Evolutionary conservation across 257 asterid genomes (phyloP).

Genomic region (Linaria vulgaris): DNA sequence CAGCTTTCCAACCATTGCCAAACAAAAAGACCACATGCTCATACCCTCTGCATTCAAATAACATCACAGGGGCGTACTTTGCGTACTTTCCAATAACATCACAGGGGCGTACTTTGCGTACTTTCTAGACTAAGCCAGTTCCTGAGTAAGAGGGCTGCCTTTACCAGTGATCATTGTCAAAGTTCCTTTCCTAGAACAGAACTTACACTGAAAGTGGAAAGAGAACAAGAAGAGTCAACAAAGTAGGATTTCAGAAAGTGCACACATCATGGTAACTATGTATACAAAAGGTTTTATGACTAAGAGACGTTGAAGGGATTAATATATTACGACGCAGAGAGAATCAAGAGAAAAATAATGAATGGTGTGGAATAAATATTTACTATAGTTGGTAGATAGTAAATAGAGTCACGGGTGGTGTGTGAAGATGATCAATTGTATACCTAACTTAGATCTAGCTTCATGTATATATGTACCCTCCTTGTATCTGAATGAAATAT

Average conservation of each 20-base stretch:
- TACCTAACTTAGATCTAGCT: too few species aligned
- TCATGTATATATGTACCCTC: too few species aligned
- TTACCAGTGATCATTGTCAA: constrained; percentile 69
- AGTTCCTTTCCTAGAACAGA: constrained; percentile 85
- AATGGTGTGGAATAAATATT: too few species aligned
- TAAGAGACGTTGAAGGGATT: too few species aligned
- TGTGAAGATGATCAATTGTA: too few species aligned
- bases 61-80: constrained; percentile 65
- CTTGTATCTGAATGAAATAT: too few species aligned
- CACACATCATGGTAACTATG: constrained; percentile 15
- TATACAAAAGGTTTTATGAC: background rate
- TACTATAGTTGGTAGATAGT: too few species aligned
- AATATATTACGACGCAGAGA: too few species aligned
- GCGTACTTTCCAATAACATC: too few species aligned
- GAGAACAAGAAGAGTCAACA: constrained; percentile 19
- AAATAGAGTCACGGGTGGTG: too few species aligned
- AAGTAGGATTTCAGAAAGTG: constrained; percentile 2
- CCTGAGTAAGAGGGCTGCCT: constrained; percentile 72
- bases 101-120: too few species aligned
- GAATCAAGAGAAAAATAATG: too few species aligned
- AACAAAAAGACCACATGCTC: constrained; percentile 75
- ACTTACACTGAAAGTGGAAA: constrained; percentile 66
- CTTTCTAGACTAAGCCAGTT: constrained; percentile 47
- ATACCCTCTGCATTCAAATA: constrained; percentile 71
- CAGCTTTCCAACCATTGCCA: constrained; percentile 79